Base-by-base conservation (phyloP, 345 rosid species). In the Noccaea bulbosa region DNA sequence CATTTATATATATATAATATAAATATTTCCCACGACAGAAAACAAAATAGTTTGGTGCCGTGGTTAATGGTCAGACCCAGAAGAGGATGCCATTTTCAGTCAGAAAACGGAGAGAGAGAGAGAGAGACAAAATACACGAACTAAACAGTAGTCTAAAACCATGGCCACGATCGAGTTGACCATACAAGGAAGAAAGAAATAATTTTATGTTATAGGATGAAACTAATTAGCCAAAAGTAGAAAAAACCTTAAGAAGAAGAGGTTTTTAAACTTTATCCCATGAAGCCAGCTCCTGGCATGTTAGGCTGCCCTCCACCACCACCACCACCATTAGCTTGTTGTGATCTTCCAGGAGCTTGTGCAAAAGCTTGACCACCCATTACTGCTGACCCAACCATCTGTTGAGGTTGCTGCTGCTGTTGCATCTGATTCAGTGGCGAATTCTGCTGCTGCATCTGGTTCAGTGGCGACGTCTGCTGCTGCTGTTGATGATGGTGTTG, bases 331-430 rank as follows among this genome's bases (percentile, higher is more conserved):
- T 60, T 72, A 49, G 67, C 53, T 74, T 34, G 48, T 67, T 93
- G 98, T 6, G 92, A 78, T 69, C 91, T 71, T 70, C 88, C 89
- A 10, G 96, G 82, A 67, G 83, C 92, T 87, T 87, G 97, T 54
- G 73, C 85, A 79, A 88, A 90, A 57, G 83, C 75, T 80, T 87
- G 88, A 73, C 84, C 65, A 62, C 62, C 88, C 86, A 90, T 86
- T 75, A 86, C 91, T 73, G 84, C 89, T 48, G 86, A 71, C 48
- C 92, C 94, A 37, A 81, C 88, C 86, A 88, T 84, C 81, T 85
- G 93, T 40, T 86, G 91, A 67, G 85, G 90, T 76, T 78, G 85
- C 33, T 59, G 82, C 50, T 78, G 84, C 47, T 78, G 87, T 41
- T 73, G 82, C 56, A 77, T 83, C 43, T 68, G 86, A 46, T 67